phyloP scores from a whole-genome alignment of 2,329 filamentous ascomycete genomes.

The Aspergillus sp. region DNA sequence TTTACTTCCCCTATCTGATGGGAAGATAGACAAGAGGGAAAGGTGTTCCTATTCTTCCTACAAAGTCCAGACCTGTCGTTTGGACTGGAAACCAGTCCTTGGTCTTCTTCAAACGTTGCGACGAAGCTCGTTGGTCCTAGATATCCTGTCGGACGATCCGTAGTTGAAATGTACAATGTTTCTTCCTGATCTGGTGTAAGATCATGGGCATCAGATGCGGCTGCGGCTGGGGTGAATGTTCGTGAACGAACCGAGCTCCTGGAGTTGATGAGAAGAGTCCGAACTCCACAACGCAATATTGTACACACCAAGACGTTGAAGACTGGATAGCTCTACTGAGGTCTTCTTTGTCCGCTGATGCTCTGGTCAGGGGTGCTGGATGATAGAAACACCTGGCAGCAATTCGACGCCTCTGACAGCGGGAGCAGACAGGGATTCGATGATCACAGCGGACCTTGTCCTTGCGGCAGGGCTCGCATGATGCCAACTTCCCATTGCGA shows the following conservation, averaged over 20 bases:
- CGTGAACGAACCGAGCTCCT: not conserved
- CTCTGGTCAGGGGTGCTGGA: slow-evolving; percentile 25
- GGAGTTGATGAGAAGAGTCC: not conserved
- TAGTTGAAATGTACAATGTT: slow-evolving; percentile 1
- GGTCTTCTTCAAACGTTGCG: slow-evolving; percentile 22
- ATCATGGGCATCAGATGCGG: not conserved
- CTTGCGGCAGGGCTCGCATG: slow-evolving; percentile 32
- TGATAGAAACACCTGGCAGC: slow-evolving; percentile 28
- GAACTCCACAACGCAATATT: not conserved
- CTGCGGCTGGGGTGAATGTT: not conserved
- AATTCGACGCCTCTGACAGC: slow-evolving; percentile 24
- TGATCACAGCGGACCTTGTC: slow-evolving; percentile 34
- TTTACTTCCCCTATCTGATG: slow-evolving; percentile 21
- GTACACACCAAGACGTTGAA: not conserved
- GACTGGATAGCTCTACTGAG: not conserved
- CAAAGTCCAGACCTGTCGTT: not conserved
- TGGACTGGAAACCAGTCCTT: slow-evolving; percentile 16
- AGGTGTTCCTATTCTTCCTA: slow-evolving; percentile 2
- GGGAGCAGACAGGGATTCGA: slow-evolving; percentile 23
- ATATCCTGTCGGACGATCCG: slow-evolving; percentile 23
- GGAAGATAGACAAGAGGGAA: slow-evolving; percentile 10
- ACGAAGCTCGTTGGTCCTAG: slow-evolving; percentile 36
- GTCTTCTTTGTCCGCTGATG: not conserved
- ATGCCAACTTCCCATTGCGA: slow-evolving; percentile 30
- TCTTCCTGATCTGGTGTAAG: not conserved